These are phyloP conservation scores for Spongiforma sp. DNA, from an alignment of 1,284 basidiomycete genomes.

Conservation along the genomic window DNA sequence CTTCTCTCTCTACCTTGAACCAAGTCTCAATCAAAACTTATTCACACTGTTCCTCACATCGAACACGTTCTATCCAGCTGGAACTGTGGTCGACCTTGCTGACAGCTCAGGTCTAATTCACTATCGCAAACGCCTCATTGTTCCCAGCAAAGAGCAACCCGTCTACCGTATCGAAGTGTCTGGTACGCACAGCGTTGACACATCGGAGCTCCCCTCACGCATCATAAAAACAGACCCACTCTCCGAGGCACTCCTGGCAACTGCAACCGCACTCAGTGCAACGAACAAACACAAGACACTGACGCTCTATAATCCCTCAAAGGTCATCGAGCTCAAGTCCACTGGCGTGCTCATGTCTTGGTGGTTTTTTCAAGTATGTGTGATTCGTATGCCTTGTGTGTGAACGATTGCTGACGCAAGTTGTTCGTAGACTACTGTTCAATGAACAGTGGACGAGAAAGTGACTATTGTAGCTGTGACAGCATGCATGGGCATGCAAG, in stretches of 20 bases:
- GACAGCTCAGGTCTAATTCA: constrained; percentile 66
- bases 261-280: constrained; percentile 63
- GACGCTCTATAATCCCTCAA: constrained; percentile 77
- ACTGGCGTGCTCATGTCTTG: constrained; percentile 75
- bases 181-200: no score
- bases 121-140: constrained; percentile 69
- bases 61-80: constrained; percentile 57
- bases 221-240: constrained; percentile 71
- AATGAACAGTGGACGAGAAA: constrained; percentile 51
- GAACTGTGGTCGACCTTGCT: constrained; percentile 62
- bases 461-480: constrained; percentile 49
- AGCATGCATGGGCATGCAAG: constrained; percentile 51
- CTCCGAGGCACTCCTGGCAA: constrained; percentile 67
- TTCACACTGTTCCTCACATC: constrained; percentile 74
- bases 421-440: constrained; percentile 48
- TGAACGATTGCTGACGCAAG: constrained; percentile 2
- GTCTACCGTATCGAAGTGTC: constrained; percentile 69
- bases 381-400: no score
- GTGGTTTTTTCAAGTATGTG: constrained; percentile 78
- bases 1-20: no score
- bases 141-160: constrained; percentile 36
- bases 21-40: constrained; percentile 79
- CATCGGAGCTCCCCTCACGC: no score
- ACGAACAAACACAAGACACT: constrained; percentile 75
- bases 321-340: constrained; percentile 70